Evolutionary conservation across 176 grass and related monocot species (phyloP), one percentile per base, ranked within the genome.

Genomic region (Thinopyrum elongatum): DNA sequence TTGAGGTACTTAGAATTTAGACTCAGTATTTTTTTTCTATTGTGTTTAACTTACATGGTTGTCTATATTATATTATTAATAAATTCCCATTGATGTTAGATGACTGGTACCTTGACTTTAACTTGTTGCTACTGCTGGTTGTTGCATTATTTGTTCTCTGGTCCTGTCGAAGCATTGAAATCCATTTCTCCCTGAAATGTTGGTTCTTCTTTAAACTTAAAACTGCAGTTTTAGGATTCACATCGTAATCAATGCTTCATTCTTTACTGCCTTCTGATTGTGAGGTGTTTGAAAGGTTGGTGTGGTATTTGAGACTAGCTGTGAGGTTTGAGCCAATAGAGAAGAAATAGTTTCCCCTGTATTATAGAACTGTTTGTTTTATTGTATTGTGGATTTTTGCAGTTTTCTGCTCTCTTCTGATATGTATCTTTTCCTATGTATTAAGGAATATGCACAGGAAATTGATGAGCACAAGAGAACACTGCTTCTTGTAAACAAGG

Each of bases 391-490:
- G 16, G 33, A 64, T 34, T 70, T 65, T 38, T 65, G 34, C 38
- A 27, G 10, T 76, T 89, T 16, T 60, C 3, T 39, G 14, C 74
- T 51, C 2, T 49, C 46, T 80, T n/a, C 75, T 79, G 29, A 63
- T 36, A 69, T 78, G 31, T 61, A 26, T 76, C 31, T 83, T 68
- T 86, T 10, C 59, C 17, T 80, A 68, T 31, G 76, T 14, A 68
- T 55, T 16, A 84, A 95, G 91, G 86, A 77, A 89, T 95, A 93
- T 16, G 84, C 86, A 44, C 41, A 39, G 33, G 94, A 95, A 87
- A 93, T 95, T 66, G 91, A 93, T 77, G 91, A 86, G 61, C 86
- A 89, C 88, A 95, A 93, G 86, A 85, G 78, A 95, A 95, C 94
- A 16, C 26, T 95, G 60, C 89, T 95, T 7, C 94, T 95, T 82